Evolutionary conservation across 192 early-diverging fungal species (phyloP), one percentile per base, ranked within the genome.

Genomic region (Podila epicladia): DNA sequence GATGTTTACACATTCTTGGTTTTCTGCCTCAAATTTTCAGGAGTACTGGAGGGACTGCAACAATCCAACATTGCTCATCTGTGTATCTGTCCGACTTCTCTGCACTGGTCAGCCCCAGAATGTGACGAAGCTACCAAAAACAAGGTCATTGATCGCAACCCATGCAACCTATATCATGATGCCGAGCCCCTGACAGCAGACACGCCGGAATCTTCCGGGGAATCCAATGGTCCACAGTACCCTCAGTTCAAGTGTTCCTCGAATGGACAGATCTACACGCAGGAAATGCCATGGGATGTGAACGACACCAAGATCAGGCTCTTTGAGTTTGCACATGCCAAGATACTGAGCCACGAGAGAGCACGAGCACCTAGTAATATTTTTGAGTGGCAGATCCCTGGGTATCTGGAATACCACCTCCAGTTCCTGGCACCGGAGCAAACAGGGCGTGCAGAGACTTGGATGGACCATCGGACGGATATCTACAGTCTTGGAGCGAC

Each of bases 391-490:
- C 77, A 80, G 24, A 69, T 80, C 22, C 66, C 77, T 5, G 77
- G 77, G 22, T 80, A 73, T 24, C 4, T 80, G 29, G 77, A 80
- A 32, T 80, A 69, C 57, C 77, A 80, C 22, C 35, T 80, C 8
- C 77, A 80, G 20, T 80, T 38, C 58, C 17, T 80, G 26, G 77
- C 77, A 5, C 77, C 77, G 2, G 77, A 80, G n/a, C 77, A 80
- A 13, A 80, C 77, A 50, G 77, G 77, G 15, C 58, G 77, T 35
- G 77, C 77, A 55, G 77, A 80, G 62, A 73, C 77, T 13, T 80
- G 77, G 77, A 73, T 80, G 71, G 77, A 80, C 37, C 77, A 80
- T 33, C 59, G 77, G n/a, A 80, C 77, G 5, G 77, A 80, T 22
- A 80, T 80, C 15, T 80, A 80, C 15, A 65, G 65, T n/a, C 58